A percentile compares a stretch with the other conserved stretches of the same genome.
Conservation (phyloP, 2,329 filamentous ascomycete species). For the Aciculosporium take region DNA sequence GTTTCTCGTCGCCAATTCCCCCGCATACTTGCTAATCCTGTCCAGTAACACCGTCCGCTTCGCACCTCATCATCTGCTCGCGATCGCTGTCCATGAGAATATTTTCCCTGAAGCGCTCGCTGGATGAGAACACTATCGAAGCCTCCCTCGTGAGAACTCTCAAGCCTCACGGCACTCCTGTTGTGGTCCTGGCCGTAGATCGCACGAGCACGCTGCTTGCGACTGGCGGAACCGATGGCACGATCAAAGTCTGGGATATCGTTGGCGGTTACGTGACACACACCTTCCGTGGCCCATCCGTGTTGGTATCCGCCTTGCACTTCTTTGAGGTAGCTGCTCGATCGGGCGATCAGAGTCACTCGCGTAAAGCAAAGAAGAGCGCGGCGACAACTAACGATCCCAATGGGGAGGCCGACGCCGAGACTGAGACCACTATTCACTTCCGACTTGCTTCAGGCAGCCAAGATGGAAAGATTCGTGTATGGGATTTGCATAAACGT, state of each 20-base stretch:
- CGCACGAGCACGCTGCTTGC: constrained; percentile 78
- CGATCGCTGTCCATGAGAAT: constrained; percentile 94
- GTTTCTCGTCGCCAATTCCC: neutral
- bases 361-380: constrained; percentile 22
- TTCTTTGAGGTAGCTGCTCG: constrained; percentile 66
- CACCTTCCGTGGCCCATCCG: constrained; percentile 85
- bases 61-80: constrained; percentile 81
- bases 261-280: constrained; percentile 81
- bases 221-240: constrained; percentile 83
- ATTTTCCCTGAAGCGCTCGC: constrained; percentile 53
- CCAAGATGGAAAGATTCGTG: constrained; percentile 81
- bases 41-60: constrained; percentile 71
- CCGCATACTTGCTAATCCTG: constrained; percentile 8
- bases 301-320: constrained; percentile 75
- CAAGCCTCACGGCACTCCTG: constrained; percentile 81
- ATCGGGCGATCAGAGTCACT: constrained; percentile 15
- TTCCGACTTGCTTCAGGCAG: constrained; percentile 82
- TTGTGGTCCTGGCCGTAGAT: constrained; percentile 75
- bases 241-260: constrained; percentile 96
- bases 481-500: constrained; percentile 84
- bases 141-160: constrained; percentile 61
- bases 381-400: constrained; percentile 18
- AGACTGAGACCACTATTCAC: constrained; percentile 29
- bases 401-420: constrained; percentile 27
- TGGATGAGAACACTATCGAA: constrained; percentile 43